Conservation (phyloP, 2,329 filamentous ascomycete species). For the Colletotrichum cuscutae region DNA sequence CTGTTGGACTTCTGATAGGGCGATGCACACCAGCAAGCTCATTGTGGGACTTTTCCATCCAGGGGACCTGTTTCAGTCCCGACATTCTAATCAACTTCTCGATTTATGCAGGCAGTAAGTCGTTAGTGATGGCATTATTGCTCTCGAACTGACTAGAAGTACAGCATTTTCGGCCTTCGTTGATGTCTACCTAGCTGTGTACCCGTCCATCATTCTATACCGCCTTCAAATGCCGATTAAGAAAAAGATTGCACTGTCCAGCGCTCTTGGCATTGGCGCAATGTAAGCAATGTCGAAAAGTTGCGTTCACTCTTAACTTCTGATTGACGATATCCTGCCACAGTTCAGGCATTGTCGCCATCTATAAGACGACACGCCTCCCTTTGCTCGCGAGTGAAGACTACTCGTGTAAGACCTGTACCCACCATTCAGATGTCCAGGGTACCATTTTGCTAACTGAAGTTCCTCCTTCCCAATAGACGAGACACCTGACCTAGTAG, state of each 20-base stretch:
- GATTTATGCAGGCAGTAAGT: conserved; percentile 51
- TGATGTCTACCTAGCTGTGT: conserved; percentile 55
- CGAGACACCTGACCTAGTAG: conserved; percentile 52
- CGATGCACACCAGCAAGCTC: conserved; percentile 52
- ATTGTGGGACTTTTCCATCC: conserved; percentile 50
- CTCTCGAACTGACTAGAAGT: neutral
- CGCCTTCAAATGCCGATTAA: conserved; percentile 48
- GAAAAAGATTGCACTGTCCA: conserved; percentile 52
- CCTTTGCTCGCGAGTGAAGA: conserved; percentile 41
- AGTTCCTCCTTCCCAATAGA: conserved; percentile 33
- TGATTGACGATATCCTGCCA: neutral
- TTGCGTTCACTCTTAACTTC: neutral
- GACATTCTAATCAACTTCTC: conserved; percentile 50
- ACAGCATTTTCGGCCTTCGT: conserved; percentile 48
- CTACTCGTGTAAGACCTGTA: conserved; percentile 37
- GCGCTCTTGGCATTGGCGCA: conserved; percentile 51
- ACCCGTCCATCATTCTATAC: conserved; percentile 50
- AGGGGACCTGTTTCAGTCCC: conserved; percentile 47
- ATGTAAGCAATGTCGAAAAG: conserved; percentile 40
- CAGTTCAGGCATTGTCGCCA: conserved; percentile 41
- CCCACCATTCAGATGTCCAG: neutral
- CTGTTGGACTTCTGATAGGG: conserved; percentile 52
- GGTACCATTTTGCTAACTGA: neutral
- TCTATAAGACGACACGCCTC: conserved; percentile 48
- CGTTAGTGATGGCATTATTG: rapidly evolving